These are phyloP conservation scores for Gracilaria vermiculophylla DNA, from an alignment of 23 red algal genomes.

Conservation along the genomic window DNA sequence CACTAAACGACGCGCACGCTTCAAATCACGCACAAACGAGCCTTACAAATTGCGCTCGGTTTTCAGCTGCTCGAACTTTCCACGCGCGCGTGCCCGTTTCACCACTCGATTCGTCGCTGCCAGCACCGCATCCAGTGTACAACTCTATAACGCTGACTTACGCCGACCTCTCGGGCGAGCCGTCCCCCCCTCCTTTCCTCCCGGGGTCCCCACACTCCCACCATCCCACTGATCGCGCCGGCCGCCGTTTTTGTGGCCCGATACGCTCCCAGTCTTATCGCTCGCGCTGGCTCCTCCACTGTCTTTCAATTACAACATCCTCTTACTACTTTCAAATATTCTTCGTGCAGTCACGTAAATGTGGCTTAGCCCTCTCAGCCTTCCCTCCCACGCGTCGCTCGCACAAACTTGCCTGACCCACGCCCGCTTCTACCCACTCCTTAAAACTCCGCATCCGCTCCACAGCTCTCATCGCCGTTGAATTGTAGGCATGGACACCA, in stretches of 20 bases:
- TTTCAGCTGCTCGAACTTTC: neutral
- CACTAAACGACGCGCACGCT: neutral
- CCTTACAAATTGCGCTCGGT: neutral
- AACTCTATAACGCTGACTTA: neutral
- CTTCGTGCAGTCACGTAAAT: neutral
- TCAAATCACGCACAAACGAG: neutral
- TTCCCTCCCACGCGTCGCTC: neutral
- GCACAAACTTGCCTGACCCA: neutral
- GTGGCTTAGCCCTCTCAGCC: constrained; percentile 14
- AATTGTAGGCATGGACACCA: constrained; percentile 23
- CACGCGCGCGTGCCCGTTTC: neutral
- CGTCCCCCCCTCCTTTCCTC: neutral
- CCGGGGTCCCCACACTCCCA: neutral
- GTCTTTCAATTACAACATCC: constrained; percentile 29
- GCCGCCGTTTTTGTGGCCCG: constrained; percentile 3
- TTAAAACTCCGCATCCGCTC: constrained; percentile 9
- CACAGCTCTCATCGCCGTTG: neutral
- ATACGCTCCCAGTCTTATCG: neutral
- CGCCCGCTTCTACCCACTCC: neutral
- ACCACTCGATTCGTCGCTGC: neutral
- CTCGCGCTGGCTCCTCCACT: neutral
- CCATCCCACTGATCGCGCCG: neutral
- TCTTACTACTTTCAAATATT: constrained; percentile 3
- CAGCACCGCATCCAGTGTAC: neutral
- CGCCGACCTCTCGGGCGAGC: neutral